Conservation (phyloP, 202 grass and related monocot genomes). For the Schoenoplectus tabernaemontani region DNA sequence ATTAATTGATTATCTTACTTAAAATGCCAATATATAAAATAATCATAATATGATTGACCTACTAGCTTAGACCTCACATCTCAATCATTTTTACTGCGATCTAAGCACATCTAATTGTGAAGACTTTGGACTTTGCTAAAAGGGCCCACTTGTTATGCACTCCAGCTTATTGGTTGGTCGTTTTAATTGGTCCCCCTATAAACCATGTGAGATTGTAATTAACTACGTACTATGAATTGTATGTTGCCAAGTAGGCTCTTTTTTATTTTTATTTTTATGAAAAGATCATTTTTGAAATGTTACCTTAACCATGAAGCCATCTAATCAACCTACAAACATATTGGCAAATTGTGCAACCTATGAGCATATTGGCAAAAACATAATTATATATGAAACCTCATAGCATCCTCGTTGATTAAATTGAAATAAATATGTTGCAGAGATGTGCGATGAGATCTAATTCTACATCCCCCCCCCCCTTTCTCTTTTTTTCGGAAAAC, state of each 20-base stretch:
- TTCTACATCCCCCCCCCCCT: background rate
- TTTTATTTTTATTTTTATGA: background rate
- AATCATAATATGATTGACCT: conserved; percentile 11
- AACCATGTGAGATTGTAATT: conserved; percentile 13
- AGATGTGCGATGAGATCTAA: background rate
- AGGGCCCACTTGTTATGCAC: background rate
- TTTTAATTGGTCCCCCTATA: background rate
- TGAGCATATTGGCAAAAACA: background rate
- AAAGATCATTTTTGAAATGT: background rate
- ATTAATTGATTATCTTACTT: background rate
- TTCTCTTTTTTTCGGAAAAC: background rate
- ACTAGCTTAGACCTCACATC: background rate
- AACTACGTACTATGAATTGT: background rate
- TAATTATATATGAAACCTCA: background rate
- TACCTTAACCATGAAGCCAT: background rate
- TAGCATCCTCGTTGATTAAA: background rate
- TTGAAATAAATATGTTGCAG: background rate
- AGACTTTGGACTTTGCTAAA: background rate
- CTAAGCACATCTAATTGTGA: background rate
- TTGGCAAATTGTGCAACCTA: too few relatives aligned
- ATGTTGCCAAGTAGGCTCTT: background rate
- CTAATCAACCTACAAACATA: background rate
- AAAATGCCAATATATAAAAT: background rate
- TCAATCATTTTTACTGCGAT: conserved; percentile 5
- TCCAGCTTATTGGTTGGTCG: background rate